A percentile compares a stretch with the other conserved stretches of the same genome.
phyloP scores from a whole-genome alignment of 1,284 basidiomycete species.

The Xerocomus minutiporus region DNA sequence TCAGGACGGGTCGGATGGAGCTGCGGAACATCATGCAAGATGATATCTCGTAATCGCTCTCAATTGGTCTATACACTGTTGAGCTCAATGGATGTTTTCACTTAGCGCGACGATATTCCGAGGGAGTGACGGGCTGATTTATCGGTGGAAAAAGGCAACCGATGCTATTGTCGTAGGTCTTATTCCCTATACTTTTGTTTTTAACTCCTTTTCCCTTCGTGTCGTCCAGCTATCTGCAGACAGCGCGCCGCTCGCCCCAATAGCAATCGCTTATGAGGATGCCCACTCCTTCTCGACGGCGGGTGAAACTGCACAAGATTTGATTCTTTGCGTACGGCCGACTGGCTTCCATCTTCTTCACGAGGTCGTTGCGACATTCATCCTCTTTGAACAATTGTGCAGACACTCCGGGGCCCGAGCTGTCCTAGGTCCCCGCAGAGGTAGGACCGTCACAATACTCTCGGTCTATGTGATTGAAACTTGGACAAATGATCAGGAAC shows the following conservation, averaged over 20 bases:
- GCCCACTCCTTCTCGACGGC: background rate
- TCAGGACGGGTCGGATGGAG: conserved; percentile 3
- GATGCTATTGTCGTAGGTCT: conserved; percentile 5
- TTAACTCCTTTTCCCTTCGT: too few relatives aligned
- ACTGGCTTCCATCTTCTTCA: conserved; percentile 18
- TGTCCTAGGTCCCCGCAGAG: background rate
- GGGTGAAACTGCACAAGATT: background rate
- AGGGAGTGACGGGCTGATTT: conserved; percentile 10
- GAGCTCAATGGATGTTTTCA: background rate
- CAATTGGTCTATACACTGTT: background rate
- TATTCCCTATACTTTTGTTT: background rate
- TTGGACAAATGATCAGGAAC: background rate
- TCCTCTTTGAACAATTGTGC: conserved; percentile 5
- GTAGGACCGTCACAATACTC: background rate
- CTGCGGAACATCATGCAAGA: background rate
- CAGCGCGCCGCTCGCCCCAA: background rate
- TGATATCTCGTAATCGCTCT: conserved; percentile 4
- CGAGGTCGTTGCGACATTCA: conserved; percentile 17
- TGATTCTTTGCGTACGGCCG: conserved; percentile 11
- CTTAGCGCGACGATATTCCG: conserved; percentile 8
- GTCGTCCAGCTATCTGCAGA: conserved; percentile 6
- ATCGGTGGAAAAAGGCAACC: conserved; percentile 9
- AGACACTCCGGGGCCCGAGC: background rate
- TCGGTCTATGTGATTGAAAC: background rate
- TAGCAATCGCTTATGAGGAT: conserved; percentile 11